Percentiles rank a stretch among this genome's conserved stretches.
Evolutionary conservation across 163 green algal species (phyloP).

Genomic region (Scenedesmus sp.): DNA sequence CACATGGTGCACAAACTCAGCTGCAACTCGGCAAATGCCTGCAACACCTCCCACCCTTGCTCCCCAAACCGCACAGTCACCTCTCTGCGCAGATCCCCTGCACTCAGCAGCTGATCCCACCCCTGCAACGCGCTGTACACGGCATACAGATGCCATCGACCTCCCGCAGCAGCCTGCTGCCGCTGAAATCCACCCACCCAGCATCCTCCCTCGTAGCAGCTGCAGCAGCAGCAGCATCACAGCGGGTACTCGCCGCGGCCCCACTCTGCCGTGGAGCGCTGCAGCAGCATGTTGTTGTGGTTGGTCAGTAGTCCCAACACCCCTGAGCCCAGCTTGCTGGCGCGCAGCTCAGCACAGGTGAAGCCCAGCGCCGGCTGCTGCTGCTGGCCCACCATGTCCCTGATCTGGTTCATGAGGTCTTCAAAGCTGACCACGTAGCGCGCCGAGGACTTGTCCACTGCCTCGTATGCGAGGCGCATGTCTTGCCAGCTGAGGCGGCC

Average conservation of each 20-base stretch:
- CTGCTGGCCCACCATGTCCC: constrained; percentile 53
- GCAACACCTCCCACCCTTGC: background rate
- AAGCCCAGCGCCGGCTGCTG: constrained; percentile 49
- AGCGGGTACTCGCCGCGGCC: constrained; percentile 36
- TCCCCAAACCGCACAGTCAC: background rate
- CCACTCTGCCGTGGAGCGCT: constrained; percentile 65
- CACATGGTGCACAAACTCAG: background rate
- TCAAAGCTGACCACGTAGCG: constrained; percentile 61
- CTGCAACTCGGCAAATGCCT: background rate
- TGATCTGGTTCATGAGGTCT: constrained; percentile 66
- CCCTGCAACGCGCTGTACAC: background rate
- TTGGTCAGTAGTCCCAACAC: constrained; percentile 68
- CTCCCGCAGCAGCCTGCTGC: background rate
- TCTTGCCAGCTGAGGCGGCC: constrained; percentile 56
- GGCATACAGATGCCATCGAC: background rate
- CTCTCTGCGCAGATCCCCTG: background rate
- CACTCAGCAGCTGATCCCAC: background rate
- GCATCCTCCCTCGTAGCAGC: background rate
- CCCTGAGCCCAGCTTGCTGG: constrained; percentile 60
- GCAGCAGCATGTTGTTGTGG: constrained; percentile 72
- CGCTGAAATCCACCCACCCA: too few relatives aligned
- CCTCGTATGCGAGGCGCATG: constrained; percentile 62
- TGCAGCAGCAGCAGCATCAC: background rate
- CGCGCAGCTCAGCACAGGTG: constrained; percentile 56
- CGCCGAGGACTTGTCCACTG: constrained; percentile 46